Evolutionary conservation across 257 asterid species (phyloP), one percentile per base, ranked within the genome.

Genomic region (Paraleonurus japonicus): DNA sequence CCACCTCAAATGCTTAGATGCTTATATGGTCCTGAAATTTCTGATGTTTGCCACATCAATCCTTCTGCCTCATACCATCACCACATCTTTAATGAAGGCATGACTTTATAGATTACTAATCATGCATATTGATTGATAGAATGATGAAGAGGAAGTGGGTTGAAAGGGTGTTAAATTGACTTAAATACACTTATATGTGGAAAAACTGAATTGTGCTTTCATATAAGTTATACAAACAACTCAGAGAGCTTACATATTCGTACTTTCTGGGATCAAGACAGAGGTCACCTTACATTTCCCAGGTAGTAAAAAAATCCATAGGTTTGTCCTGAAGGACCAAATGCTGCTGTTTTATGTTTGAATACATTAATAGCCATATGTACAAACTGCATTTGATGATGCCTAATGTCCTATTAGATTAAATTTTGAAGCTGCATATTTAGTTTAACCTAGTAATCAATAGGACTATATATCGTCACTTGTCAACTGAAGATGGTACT

Each of bases 41-140:
- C 28, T 45, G 64, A 65, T 79, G 28, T 30, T 79, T 75, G 39
- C 70, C 71, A 20, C 62, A 61, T 19, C 15, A 37, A 59, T 23
- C 4, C 41, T 20, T 62, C 24, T 23, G 4, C 22, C 3, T n/a
- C n/a, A 9, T 45, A 22, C 58, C n/a, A 51, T 59, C 63, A 19
- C 4, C 60, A 23, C 5, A 11, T 43, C 13, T 45, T 51, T 43
- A 22, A 23, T 66, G 11, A 50, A 30, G 39, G 50, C 33, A 62
- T 6, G 58, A 50, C 17, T 37, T 48, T 73, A 47, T 48, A 66
- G 51, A 60, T 59, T 37, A 51, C 41, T 60, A 28, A 48, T 10
- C 78, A 61, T 57, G 47, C 76, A 24, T 11, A 30, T 55, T 39
- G 55, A 30, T 65, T 58, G 51, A 43, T 12, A 35, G 19, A n/a